A percentile compares a stretch with the other conserved stretches of the same genome.
Conservation (phyloP, 495 filamentous ascomycete genomes). For the Aspergillus indologenus region DNA sequence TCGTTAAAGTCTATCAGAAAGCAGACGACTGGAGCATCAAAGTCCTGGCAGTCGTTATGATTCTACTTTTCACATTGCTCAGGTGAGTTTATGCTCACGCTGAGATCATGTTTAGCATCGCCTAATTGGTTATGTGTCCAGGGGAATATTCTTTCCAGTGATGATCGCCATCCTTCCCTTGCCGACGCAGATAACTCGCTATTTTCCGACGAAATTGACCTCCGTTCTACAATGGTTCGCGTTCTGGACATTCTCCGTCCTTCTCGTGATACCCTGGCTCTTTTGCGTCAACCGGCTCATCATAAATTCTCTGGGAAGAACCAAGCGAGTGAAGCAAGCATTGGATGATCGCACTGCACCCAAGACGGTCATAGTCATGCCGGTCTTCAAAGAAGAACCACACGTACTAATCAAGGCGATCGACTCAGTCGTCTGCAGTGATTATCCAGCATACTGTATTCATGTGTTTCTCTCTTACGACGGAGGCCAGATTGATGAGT, state of each 20-base stretch:
- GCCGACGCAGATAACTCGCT: slow-evolving; percentile 62
- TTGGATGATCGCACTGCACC: slow-evolving; percentile 83
- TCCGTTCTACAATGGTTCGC: slow-evolving; percentile 87
- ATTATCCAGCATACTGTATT: slow-evolving; percentile 89
- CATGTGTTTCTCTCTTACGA: slow-evolving; percentile 98
- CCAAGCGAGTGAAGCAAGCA: slow-evolving; percentile 75
- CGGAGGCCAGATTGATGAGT: slow-evolving; percentile 80
- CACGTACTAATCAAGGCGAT: slow-evolving; percentile 83
- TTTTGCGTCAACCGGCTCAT: slow-evolving; percentile 89
- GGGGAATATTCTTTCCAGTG: slow-evolving; percentile 83
- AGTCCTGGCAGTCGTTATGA: slow-evolving; percentile 72
- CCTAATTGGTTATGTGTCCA: slow-evolving; percentile 27
- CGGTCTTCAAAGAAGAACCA: slow-evolving; percentile 91
- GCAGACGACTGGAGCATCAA: slow-evolving; percentile 82
- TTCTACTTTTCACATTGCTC: slow-evolving; percentile 65
- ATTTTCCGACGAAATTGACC: slow-evolving; percentile 68
- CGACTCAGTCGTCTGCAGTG: slow-evolving; percentile 89
- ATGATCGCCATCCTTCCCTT: slow-evolving; percentile 94
- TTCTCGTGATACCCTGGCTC: slow-evolving; percentile 86
- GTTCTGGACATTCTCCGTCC: slow-evolving; percentile 87
- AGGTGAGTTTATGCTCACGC: slow-evolving; percentile 52
- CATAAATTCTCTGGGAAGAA: slow-evolving; percentile 78
- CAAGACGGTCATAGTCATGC: slow-evolving; percentile 97
- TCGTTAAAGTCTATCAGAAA: slow-evolving; percentile 84
- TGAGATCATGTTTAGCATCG: too few relatives aligned